phyloP scores from a whole-genome alignment of 352 stramenopile genomes.

The Pythium periplocum region DNA sequence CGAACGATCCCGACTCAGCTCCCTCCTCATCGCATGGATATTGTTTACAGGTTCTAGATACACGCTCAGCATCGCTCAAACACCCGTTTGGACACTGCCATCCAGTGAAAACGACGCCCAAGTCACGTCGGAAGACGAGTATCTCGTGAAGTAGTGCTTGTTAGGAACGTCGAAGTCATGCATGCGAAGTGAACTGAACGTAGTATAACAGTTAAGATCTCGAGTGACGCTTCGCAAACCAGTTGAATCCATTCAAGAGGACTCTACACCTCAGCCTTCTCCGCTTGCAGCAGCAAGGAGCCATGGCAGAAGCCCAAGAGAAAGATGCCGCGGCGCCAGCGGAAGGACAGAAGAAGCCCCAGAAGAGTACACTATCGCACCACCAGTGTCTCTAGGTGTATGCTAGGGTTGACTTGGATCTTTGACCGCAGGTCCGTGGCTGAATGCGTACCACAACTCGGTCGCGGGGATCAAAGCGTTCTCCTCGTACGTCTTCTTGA shows the following conservation, averaged over 20 bases:
- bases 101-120: constrained; percentile 19
- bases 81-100: constrained; percentile 17
- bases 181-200: too few species aligned
- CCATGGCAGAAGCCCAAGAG: constrained; percentile 19
- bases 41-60: constrained; percentile 15
- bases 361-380: constrained; percentile 11
- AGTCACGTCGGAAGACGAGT: constrained; percentile 25
- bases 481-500: constrained; percentile 25
- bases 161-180: too few species aligned
- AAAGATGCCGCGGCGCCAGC: constrained; percentile 6
- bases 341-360: constrained; percentile 12
- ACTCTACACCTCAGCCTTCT: not conserved
- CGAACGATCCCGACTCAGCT: constrained; percentile 15
- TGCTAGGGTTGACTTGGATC: too few species aligned
- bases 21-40: not conserved
- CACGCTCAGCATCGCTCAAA: constrained; percentile 16
- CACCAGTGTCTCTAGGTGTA: not conserved
- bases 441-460: constrained; percentile 87
- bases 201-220: too few species aligned
- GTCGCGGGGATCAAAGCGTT: constrained; percentile 85
- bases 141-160: constrained; percentile 20
- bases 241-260: not conserved
- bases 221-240: too few species aligned
- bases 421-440: constrained; percentile 48
- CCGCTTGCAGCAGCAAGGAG: not conserved